These are phyloP conservation scores for Tephrocybe sp. DNA, from an alignment of 768 basidiomycete genomes.

Conservation along the genomic window DNA sequence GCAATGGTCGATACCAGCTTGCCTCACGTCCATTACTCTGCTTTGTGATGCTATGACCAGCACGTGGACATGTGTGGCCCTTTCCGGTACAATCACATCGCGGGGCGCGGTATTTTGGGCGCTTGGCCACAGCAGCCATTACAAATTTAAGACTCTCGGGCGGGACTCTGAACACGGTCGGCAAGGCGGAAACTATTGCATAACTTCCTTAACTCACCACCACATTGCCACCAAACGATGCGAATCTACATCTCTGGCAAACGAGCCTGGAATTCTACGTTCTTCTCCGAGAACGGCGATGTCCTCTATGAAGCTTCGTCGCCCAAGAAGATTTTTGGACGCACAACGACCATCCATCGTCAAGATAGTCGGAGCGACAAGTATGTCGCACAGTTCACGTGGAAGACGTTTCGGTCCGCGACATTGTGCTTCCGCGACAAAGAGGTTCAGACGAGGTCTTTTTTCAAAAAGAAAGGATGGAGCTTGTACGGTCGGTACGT, in stretches of 20 bases:
- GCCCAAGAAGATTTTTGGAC: slow-evolving; percentile 16
- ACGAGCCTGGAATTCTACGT: slow-evolving; percentile 19
- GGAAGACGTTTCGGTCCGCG: slow-evolving; percentile 20
- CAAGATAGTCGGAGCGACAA: slow-evolving; percentile 6
- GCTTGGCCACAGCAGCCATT: too few species aligned
- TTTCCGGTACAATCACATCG: too few species aligned
- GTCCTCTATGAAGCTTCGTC: slow-evolving; percentile 21
- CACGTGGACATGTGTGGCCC: too few species aligned
- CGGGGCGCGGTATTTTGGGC: too few species aligned
- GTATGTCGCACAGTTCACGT: slow-evolving; percentile 20
- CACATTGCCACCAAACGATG: slow-evolving; percentile 15
- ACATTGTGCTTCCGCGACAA: slow-evolving; percentile 14
- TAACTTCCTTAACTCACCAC: too few species aligned
- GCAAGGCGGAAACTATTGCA: too few species aligned
- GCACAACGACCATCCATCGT: slow-evolving; percentile 18
- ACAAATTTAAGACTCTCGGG: too few species aligned
- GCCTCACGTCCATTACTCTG: too few species aligned
- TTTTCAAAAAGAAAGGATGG: slow-evolving; percentile 23
- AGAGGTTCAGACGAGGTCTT: slow-evolving; percentile 19
- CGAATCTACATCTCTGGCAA: slow-evolving; percentile 20
- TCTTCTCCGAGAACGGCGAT: slow-evolving; percentile 20
- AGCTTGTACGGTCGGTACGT: slow-evolving; percentile 21
- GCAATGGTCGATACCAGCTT: too few species aligned
- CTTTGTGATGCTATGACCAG: too few species aligned
- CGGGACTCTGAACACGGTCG: too few species aligned